Percentiles rank a stretch among this genome's conserved stretches.
These are phyloP conservation scores for Cichorium intybus DNA, from an alignment of 140 eudicot genomes.

Conservation along the genomic window DNA sequence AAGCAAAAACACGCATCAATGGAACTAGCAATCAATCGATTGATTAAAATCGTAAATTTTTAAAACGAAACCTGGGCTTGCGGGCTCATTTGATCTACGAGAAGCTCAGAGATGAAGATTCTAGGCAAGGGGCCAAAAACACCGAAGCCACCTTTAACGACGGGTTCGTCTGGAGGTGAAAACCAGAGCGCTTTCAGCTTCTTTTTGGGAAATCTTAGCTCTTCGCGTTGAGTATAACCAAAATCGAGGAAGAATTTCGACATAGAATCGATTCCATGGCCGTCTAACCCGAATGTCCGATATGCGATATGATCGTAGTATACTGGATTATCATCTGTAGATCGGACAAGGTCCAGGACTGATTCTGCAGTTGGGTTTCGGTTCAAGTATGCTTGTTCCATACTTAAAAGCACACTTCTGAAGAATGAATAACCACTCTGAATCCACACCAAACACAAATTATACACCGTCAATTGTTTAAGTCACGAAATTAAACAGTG, in stretches of 20 bases:
- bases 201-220: conserved; percentile 82
- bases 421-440: conserved; percentile 76
- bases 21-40: no score
- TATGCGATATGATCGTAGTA: conserved; percentile 90
- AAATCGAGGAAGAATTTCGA: conserved; percentile 65
- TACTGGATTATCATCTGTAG: conserved; percentile 52
- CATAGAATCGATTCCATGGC: conserved; percentile 85
- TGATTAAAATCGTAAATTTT: background rate
- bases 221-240: conserved; percentile 76
- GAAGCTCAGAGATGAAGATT: conserved; percentile 89
- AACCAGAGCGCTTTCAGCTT: conserved; percentile 91
- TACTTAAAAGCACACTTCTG: conserved; percentile 56
- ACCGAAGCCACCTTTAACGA: conserved; percentile 33
- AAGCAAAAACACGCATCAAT: background rate
- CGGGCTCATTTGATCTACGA: conserved; percentile 74
- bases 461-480: background rate
- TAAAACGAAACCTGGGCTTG: conserved; percentile 66
- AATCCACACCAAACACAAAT: conserved; percentile 1
- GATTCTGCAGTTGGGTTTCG: conserved; percentile 86
- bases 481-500: background rate
- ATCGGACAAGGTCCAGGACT: conserved; percentile 65
- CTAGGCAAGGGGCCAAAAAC: conserved; percentile 87
- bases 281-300: conserved; percentile 88
- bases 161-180: conserved; percentile 67
- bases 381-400: conserved; percentile 68